Evolutionary conservation across 768 basidiomycete genomes (phyloP), one percentile per base, ranked within the genome.

Genomic region (Boletus insuetus): DNA sequence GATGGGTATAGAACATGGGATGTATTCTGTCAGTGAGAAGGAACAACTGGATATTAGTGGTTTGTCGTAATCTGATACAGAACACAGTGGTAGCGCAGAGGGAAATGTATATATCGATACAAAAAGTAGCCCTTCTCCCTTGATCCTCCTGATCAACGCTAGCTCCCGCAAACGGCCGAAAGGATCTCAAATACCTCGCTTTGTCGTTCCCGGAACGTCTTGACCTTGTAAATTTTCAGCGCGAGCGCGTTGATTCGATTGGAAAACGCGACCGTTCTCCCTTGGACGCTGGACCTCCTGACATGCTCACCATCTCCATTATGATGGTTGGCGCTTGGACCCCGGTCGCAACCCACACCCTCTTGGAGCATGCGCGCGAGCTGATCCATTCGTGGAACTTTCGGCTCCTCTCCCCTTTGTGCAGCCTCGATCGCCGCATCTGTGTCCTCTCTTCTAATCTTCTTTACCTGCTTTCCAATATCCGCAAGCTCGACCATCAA

Each of bases 241-340:
- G 86, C 85, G 13, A 94, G 76, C 20, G 78, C 80, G 68, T 91
- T 93, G 48, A 94, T 81, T 53, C 87, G 70, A 67, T 93, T 94
- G 26, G 86, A 80, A 66, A 94, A 87, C 42, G 82, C 75, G 53
- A 90, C 82, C 9, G 86, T 83, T 12, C 80, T 72, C 4, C 87
- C 89, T 55, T 86, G 80, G 0, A 82, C 72, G 55, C 84, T 89
- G 65, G 77, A 68, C 56, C 73, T 73, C 54, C 71, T 64, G 16
- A 59, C 62, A 48, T 70, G 71, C 54, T 64, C 69, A 37, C 54
- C 52, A 8, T 37, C 44, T 8, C 38, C 38, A n/a, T n/a, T 16
- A 16, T 7, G 16, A n/a, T 16, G n/a, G 11, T 46, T 22, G 13
- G 39, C 20, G 9, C 51, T 37, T 55, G 45, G 4, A 7, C 32